Evolutionary conservation across 352 stramenopile genomes (phyloP).

Genomic region (Lagenidium giganteum): DNA sequence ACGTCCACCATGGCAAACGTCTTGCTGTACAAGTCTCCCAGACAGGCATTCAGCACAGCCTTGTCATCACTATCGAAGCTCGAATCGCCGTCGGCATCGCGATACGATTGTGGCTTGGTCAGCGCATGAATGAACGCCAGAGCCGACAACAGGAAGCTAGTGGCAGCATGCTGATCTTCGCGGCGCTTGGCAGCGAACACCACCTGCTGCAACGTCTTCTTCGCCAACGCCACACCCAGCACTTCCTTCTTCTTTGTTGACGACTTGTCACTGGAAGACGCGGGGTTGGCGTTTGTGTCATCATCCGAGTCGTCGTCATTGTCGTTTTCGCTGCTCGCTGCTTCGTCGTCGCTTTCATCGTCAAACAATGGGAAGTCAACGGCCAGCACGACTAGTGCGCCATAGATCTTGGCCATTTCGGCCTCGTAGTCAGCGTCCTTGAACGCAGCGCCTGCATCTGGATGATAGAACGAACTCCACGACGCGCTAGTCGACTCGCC

Average conservation of each 20-base stretch:
- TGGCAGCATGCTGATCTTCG: too few relatives aligned
- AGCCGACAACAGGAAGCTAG: slow-evolving; percentile 42
- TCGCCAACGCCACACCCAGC: slow-evolving; percentile 30
- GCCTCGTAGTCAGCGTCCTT: slow-evolving; percentile 25
- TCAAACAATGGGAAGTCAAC: slow-evolving; percentile 46
- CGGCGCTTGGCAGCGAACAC: slow-evolving; percentile 6
- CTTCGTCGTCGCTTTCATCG: slow-evolving; percentile 20
- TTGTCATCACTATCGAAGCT: slow-evolving; percentile 21
- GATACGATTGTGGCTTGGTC: slow-evolving; percentile 30
- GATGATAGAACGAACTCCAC: slow-evolving; percentile 56
- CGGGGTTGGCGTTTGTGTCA: slow-evolving; percentile 3
- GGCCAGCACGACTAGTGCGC: slow-evolving; percentile 32
- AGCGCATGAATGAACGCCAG: slow-evolving; percentile 34
- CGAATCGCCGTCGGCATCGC: slow-evolving; percentile 35
- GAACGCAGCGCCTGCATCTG: slow-evolving; percentile 23
- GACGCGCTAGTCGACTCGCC: slow-evolving; percentile 7
- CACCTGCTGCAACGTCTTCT: slow-evolving; percentile 12
- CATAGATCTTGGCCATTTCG: slow-evolving; percentile 50
- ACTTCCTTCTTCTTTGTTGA: slow-evolving; percentile 18
- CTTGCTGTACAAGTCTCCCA: slow-evolving; percentile 45
- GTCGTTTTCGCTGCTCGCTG: slow-evolving; percentile 25
- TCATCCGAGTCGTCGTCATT: slow-evolving; percentile 6
- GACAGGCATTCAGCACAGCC: slow-evolving; percentile 35
- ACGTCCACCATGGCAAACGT: slow-evolving; percentile 27
- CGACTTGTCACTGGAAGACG: slow-evolving; percentile 9